Evolutionary conservation across 768 basidiomycete genomes (phyloP), one percentile per base, ranked within the genome.

Genomic region (Astraeus odoratus): DNA sequence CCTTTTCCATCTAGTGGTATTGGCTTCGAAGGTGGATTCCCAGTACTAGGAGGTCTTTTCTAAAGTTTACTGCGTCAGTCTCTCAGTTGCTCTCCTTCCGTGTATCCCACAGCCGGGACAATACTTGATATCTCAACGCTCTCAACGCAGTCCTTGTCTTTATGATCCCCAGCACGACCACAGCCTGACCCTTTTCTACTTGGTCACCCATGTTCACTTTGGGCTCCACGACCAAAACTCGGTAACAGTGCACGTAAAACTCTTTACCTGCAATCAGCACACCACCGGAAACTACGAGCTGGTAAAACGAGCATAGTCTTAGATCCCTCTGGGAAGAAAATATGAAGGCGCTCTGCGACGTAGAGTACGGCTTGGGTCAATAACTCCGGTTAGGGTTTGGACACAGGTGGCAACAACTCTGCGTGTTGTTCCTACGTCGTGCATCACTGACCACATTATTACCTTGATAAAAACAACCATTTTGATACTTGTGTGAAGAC

Each of bases 141-240:
- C 90, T 73, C 51, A 96, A 63, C 31, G 90, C 86, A 31, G 86
- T 94, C 67, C 95, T 92, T 51, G 92, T 96, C 78, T 97, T 97
- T 93, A 96, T 97, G 57, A 92, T 95, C 68, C 95, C 93, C 57
- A 95, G 66, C 5, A 94, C 79, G 25, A 92, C 80, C 8, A 91
- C 73, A 7, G 77, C 78, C 57, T 93, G 86, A 0, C 89, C 90
- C 57, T 77, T 81, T 65, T 83, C 81, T 31, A 96, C 86, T 12
- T 64, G 69, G 42, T 94, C 85, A 4, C 92, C 93, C 1, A 76
- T 69, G 47, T 72, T 73, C 27, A 94, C 92, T 15, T 75, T 75
- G 41, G 95, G 84, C 44, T 95, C 90, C 4, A 96, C 92, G 2
- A 96, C 83, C 40, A 92, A n/a, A 73, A 60, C 89, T 89, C n/a